Evolutionary conservation across 1,139 yeast species (phyloP), one percentile per base, ranked within the genome.

Genomic region (Debaryomyces subglobosus): DNA sequence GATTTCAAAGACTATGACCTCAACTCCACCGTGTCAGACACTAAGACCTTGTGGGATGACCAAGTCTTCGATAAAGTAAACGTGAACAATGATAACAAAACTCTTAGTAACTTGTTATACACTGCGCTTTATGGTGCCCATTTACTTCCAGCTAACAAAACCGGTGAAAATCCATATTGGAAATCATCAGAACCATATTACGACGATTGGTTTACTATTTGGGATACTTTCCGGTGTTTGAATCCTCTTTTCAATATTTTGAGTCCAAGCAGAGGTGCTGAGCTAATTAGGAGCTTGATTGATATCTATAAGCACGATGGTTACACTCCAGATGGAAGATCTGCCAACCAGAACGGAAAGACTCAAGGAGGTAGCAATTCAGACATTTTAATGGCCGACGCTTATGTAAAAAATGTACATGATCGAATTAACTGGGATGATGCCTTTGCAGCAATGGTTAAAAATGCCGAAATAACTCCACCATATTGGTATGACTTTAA

Each of bases 341-440:
- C 70, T 45, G 72, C 73, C 12, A 68, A 69, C 49, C 71, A 71
- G 50, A 68, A 69, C 45, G 76, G 76, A 9, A 57, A 69, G 34
- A 70, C 74, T 4, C 76, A 71, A 52, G 77, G 77, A 25, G 77
- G 77, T 0, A 62, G 71, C 37, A 69, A 71, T 49, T 69, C 74
- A 1, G 77, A 72, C 50, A 68, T 70, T 23, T 63, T 71, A n/a
- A 57, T 72, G 48, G 74, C 74, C 6, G 77, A 72, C 55, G 76
- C 74, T 1, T 69, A 55, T 45, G 58, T 65, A 15, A 72, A 72
- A 51, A 57, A 61, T 5, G 56, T 71, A 12, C 53, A 53, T 5
- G 51, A 53, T 5, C 47, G 49, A 5, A 53, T 69, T 3, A 52
- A 68, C 50, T 71, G 75, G 74, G 47, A 56, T 5, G 61, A 60